Evolutionary conservation across 2,329 filamentous ascomycete species (phyloP).

Genomic region (Didymella pinodella): DNA sequence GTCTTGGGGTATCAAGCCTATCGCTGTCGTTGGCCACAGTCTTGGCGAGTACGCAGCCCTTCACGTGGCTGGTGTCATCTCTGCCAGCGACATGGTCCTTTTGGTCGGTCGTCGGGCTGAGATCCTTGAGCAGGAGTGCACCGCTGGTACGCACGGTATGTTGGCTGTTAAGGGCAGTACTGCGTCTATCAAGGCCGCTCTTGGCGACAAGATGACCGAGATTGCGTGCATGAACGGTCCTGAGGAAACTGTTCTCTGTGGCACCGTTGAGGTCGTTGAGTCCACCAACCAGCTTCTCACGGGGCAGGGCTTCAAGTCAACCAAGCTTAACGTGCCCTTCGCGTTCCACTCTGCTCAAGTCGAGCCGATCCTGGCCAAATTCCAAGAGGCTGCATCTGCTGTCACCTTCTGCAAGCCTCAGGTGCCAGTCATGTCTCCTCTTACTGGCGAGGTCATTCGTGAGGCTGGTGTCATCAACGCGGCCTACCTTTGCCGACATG

Average conservation of each 20-base stretch:
- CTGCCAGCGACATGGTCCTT: constrained; percentile 74
- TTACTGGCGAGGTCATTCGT: constrained; percentile 67
- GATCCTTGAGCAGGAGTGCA: constrained; percentile 71
- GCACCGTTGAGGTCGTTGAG: constrained; percentile 66
- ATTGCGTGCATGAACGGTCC: constrained; percentile 80
- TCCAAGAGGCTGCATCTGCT: constrained; percentile 62
- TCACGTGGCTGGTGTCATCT: constrained; percentile 73
- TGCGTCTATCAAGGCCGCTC: constrained; percentile 62
- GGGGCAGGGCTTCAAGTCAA: constrained; percentile 65
- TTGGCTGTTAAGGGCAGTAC: constrained; percentile 63
- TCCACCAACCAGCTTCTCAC: constrained; percentile 60
- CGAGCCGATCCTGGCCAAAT: constrained; percentile 68
- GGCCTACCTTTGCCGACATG: constrained; percentile 70
- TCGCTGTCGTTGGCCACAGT: constrained; percentile 64
- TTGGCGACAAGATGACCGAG: constrained; percentile 60
- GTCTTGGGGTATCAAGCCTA: constrained; percentile 63
- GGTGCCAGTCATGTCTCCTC: constrained; percentile 72
- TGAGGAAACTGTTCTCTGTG: constrained; percentile 76
- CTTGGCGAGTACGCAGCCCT: constrained; percentile 79
- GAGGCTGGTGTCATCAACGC: constrained; percentile 65
- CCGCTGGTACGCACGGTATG: constrained; percentile 72
- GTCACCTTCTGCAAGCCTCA: constrained; percentile 66
- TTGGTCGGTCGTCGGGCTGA: constrained; percentile 74
- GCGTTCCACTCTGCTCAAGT: constrained; percentile 73
- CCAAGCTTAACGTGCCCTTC: constrained; percentile 70